Evolutionary conservation across 2,329 filamentous ascomycete species (phyloP), one percentile per base, ranked within the genome.

Genomic region (Pseudocercospora cruenta): DNA sequence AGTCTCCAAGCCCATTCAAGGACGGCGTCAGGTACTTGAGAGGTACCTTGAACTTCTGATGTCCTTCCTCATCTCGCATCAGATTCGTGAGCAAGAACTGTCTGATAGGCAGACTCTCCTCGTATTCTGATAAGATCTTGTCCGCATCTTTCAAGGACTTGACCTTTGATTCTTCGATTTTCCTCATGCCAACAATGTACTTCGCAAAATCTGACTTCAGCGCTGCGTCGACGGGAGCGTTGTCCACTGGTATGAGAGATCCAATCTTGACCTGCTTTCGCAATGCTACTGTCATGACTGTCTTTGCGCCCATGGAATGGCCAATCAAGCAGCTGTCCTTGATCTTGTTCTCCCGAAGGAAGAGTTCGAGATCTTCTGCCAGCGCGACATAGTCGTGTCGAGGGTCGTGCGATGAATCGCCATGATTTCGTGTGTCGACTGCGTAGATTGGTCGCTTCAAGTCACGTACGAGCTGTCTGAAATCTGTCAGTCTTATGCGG

Each of bases 241-340:
- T 98, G 81, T 98, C 94, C 12, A 98, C 93, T 1, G 93, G 86
- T 28, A 97, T 86, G 60, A 98, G 82, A 72, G 90, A 87, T 16
- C 85, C 83, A 65, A 97, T 85, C 2, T 88, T 81, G 5, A 87
- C 82, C 0, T 92, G 92, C 0, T 87, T 85, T 51, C 86, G 83
- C 39, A 98, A 86, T 3, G 93, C 93, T 65, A 97, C 83, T 0
- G 91, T 84, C 94, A 98, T 97, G 72, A 92, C 93, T 1, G 91
- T 89, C 82, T 98, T 98, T 55, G 94, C 94, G 69, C 95, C 94
- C 94, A 98, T 98, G 1, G 93, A 97, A 80, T 98, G 95, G 0
- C 94, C 94, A 74, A 98, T 95, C 28, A 98, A 81, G 0, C 91
- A 93, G 1, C 90, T 84, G 28, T 91, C 82, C 53, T 85, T 81